These are phyloP conservation scores for Gypsophila paniculata DNA, from an alignment of 179 eudicot species.

Conservation along the genomic window DNA sequence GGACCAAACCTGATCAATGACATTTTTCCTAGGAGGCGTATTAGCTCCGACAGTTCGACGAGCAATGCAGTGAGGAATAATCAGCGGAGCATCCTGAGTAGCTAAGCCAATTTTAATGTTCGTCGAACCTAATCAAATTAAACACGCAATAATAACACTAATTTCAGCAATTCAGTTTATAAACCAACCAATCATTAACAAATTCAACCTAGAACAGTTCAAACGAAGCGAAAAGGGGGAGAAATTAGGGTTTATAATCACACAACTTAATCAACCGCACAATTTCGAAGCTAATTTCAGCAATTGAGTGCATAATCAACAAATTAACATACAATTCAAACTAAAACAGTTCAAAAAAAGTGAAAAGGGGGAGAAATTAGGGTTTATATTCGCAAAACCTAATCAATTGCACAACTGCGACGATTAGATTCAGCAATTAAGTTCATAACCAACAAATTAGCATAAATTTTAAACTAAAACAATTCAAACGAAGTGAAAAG, in stretches of 20 bases:
- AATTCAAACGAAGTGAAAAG: background rate
- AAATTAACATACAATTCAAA: background rate
- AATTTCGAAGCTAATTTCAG: background rate
- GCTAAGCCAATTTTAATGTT: conserved; percentile 84
- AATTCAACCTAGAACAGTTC: background rate
- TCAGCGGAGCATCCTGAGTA: conserved; percentile 65
- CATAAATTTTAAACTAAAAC: background rate
- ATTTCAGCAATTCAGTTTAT: conserved; percentile 7
- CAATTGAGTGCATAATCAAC: background rate
- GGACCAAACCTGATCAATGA: conserved; percentile 67
- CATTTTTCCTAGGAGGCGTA: conserved; percentile 55
- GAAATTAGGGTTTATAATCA: conserved; percentile 46
- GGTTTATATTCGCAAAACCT: conserved; percentile 78
- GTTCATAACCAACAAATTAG: background rate
- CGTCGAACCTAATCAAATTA: conserved; percentile 61
- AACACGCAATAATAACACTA: background rate
- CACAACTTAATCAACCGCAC: conserved; percentile 49
- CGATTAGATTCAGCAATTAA: conserved; percentile 5
- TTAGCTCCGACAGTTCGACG: conserved; percentile 70
- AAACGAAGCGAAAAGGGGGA: background rate
- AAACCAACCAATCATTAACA: background rate
- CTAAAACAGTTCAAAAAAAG: background rate
- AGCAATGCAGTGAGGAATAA: conserved; percentile 81
- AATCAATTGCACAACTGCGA: background rate
- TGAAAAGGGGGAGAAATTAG: conserved; percentile 1